Percentiles rank a stretch among this genome's conserved stretches.
Evolutionary conservation across 345 rosid species (phyloP).

Genomic region (Ailanthus altissimus): DNA sequence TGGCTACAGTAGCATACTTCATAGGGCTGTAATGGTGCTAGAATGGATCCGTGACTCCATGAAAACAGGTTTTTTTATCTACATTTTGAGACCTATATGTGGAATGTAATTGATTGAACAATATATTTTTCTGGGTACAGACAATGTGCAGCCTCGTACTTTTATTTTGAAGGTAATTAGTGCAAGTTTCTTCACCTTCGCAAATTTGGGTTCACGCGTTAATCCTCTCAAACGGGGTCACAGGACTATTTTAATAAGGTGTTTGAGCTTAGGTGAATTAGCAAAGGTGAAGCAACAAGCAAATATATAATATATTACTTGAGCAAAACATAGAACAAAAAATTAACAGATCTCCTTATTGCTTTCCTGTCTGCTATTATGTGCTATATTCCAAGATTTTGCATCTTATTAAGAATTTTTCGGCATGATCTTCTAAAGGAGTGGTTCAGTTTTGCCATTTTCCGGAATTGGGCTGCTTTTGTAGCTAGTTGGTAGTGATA

Average conservation of each 20-base stretch:
- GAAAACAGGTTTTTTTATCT: not conserved
- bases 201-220: not conserved
- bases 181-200: not conserved
- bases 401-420: not conserved
- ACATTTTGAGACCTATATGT: not conserved
- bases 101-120: not conserved
- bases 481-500: not conserved
- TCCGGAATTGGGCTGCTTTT: not conserved
- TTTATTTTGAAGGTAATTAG: not conserved
- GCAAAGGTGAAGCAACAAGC: not conserved
- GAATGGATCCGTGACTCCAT: not conserved
- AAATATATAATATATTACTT: not conserved
- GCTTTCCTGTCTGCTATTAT: not conserved
- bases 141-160: not conserved
- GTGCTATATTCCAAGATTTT: not conserved
- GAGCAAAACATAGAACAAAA: not conserved
- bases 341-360: not conserved
- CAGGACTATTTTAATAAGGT: not conserved
- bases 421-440: not conserved
- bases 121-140: not conserved
- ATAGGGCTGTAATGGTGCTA: not conserved
- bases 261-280: not conserved
- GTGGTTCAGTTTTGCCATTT: not conserved
- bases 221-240: not conserved
- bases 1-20: not conserved